phyloP scores from a whole-genome alignment of 2,329 filamentous ascomycete genomes.

The Ceratocystis lukuohia region DNA sequence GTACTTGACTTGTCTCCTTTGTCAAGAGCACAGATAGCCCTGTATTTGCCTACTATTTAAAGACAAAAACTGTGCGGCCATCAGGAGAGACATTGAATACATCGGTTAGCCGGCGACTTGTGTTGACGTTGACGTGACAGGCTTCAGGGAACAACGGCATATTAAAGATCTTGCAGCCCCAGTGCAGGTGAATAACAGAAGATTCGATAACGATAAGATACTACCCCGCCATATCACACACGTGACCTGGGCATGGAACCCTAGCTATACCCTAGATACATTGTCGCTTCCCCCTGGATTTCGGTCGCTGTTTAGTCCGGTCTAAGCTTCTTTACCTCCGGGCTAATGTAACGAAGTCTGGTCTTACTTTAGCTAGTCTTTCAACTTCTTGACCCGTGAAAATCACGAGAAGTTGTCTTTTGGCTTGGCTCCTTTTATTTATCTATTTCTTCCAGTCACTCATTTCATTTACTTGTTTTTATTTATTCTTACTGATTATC shows the following conservation, averaged over 20 bases:
- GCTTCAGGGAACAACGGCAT: neutral
- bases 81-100: neutral
- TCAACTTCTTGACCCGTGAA: neutral
- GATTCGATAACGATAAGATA: neutral
- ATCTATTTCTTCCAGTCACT: constrained; percentile 3
- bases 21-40: neutral
- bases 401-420: neutral
- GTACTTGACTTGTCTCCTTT: neutral
- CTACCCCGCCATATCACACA: neutral
- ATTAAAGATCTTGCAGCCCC: neutral
- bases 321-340: neutral
- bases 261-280: neutral
- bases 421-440: neutral
- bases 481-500: neutral
- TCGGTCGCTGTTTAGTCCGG: neutral
- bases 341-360: neutral
- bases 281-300: neutral
- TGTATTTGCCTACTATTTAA: neutral
- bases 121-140: neutral
- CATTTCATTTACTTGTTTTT: neutral
- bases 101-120: neutral
- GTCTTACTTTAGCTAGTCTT: neutral
- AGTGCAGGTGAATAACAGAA: neutral
- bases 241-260: neutral
- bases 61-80: neutral